A percentile compares a stretch with the other conserved stretches of the same genome.
phyloP scores from a whole-genome alignment of 257 asterid genomes.

The Nicotiana sylvestris region DNA sequence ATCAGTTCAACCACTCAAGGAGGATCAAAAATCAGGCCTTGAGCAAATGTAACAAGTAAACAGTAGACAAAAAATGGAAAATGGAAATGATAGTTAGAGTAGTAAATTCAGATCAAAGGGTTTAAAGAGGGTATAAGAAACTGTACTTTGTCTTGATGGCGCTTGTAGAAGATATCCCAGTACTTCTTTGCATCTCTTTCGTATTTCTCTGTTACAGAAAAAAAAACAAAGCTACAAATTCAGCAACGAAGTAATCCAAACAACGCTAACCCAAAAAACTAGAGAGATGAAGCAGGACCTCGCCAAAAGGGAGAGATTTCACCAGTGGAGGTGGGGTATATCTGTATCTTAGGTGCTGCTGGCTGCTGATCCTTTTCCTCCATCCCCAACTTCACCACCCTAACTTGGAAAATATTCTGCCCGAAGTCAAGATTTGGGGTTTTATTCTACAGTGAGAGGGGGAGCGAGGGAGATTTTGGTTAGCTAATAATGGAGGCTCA shows the following conservation, averaged over 20 bases:
- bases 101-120: not conserved
- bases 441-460: not conserved
- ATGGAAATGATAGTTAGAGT: not conserved
- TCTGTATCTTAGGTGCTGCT: slow-evolving; percentile 51
- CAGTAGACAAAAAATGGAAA: not conserved
- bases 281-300: slow-evolving; percentile 35
- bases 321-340: slow-evolving; percentile 71
- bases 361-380: slow-evolving; percentile 24
- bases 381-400: slow-evolving; percentile 22
- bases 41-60: not conserved
- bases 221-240: not conserved
- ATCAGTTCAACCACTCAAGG: not conserved
- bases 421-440: not conserved
- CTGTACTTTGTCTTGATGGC: slow-evolving; percentile 82
- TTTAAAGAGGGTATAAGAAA: slow-evolving; percentile 13
- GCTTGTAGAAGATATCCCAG: slow-evolving; percentile 93
- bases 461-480: not conserved
- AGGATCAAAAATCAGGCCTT: not conserved
- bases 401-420: not conserved
- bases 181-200: slow-evolving; percentile 91
- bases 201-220: slow-evolving; percentile 60
- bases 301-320: slow-evolving; percentile 87
- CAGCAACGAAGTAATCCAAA: not conserved
- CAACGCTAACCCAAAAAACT: not conserved
- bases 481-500: not conserved